A percentile compares a stretch with the other conserved stretches of the same genome.
Conservation (phyloP, 176 grass and related monocot genomes). For the Stipa capillata region DNA sequence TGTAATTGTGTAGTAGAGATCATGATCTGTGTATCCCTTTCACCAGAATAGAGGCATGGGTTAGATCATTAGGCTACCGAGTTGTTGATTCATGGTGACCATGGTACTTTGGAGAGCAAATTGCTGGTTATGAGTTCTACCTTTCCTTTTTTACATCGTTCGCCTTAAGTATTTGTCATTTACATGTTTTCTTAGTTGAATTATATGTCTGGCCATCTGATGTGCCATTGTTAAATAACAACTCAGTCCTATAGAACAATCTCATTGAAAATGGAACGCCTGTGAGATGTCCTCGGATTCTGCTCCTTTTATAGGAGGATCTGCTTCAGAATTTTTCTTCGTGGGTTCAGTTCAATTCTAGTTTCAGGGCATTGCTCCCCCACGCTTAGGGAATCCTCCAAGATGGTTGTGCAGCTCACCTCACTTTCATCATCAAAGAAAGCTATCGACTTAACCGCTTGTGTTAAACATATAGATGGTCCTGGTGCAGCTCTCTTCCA, state of each 20-base stretch:
- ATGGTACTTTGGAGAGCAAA: slow-evolving; percentile 56
- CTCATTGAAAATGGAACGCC: background rate
- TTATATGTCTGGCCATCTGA: background rate
- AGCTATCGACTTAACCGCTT: no score
- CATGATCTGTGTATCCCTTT: slow-evolving; percentile 81
- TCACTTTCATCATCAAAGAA: no score
- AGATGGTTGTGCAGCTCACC: no score
- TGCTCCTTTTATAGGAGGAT: no score
- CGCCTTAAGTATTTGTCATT: background rate
- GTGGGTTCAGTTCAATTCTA: no score
- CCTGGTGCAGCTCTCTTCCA: no score
- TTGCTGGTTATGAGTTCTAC: slow-evolving; percentile 53
- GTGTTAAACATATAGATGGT: no score
- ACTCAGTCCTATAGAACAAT: background rate
- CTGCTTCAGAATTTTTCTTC: no score
- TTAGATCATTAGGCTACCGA: slow-evolving; percentile 57
- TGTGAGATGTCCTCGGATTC: no score
- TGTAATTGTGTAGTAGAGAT: slow-evolving; percentile 44
- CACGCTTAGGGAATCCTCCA: no score
- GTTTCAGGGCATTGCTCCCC: no score
- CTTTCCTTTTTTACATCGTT: background rate
- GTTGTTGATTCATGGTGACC: slow-evolving; percentile 63
- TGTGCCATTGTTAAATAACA: background rate
- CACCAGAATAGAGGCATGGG: slow-evolving; percentile 77
- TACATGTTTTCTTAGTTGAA: background rate